These are phyloP conservation scores for Platismatia glauca DNA, from an alignment of 495 filamentous ascomycete species.

Conservation along the genomic window DNA sequence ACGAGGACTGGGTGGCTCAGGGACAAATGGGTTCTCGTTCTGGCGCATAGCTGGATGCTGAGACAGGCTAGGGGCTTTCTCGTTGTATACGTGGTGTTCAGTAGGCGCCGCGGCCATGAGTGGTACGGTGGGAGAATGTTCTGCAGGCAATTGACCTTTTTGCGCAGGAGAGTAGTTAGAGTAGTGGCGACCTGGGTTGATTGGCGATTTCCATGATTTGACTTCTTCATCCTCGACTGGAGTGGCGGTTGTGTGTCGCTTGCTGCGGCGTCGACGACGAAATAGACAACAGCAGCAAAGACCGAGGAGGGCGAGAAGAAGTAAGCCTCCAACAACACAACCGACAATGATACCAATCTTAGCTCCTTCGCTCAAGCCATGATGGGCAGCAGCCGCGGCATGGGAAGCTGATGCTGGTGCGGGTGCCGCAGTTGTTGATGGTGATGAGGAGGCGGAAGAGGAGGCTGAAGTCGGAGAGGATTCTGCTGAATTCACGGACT, in stretches of 20 bases:
- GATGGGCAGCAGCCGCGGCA: slow-evolving; percentile 16
- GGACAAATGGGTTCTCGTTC: slow-evolving; percentile 20
- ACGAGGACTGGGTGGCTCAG: slow-evolving; percentile 21
- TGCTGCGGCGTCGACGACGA: slow-evolving; percentile 22
- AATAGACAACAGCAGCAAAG: slow-evolving; percentile 23
- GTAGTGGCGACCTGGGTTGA: slow-evolving; percentile 20
- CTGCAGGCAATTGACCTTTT: background rate
- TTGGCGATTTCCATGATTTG: slow-evolving; percentile 18
- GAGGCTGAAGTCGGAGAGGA: slow-evolving; percentile 14
- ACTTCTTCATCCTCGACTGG: slow-evolving; percentile 17
- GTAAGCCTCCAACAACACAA: slow-evolving; percentile 17
- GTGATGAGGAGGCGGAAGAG: slow-evolving; percentile 10
- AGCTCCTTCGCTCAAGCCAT: slow-evolving; percentile 20
- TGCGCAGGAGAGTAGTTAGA: slow-evolving; percentile 16
- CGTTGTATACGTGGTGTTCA: slow-evolving; percentile 12
- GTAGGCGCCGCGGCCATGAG: slow-evolving; percentile 20
- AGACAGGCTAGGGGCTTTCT: slow-evolving; percentile 20
- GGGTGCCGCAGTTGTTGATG: slow-evolving; percentile 16
- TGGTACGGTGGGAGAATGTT: slow-evolving; percentile 19
- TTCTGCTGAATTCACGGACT: slow-evolving; percentile 15
- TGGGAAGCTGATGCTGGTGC: slow-evolving; percentile 20
- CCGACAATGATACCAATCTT: slow-evolving; percentile 28
- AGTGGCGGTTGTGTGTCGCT: slow-evolving; percentile 6
- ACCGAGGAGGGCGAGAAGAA: slow-evolving; percentile 19
- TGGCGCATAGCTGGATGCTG: slow-evolving; percentile 23